phyloP scores from a whole-genome alignment of 768 basidiomycete species.

The Tephrocybe sp. region DNA sequence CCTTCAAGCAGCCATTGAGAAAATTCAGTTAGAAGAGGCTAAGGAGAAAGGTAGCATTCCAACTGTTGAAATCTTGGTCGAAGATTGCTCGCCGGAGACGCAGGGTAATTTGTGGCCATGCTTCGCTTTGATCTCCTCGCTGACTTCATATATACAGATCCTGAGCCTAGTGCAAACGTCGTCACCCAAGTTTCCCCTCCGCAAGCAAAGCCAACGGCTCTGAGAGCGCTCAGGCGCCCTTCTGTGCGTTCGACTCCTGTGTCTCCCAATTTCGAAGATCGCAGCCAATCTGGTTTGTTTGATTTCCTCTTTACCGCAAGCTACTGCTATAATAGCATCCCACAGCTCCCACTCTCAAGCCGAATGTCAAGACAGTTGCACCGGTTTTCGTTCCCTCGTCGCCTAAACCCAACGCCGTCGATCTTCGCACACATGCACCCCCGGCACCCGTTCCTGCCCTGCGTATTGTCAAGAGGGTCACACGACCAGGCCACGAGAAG shows the following conservation, averaged over 20 bases:
- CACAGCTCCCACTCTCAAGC: not conserved
- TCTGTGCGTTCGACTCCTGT: not conserved
- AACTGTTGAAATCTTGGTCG: no score
- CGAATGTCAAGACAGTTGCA: not conserved
- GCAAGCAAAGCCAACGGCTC: not conserved
- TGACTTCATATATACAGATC: no score
- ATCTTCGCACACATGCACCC: slow-evolving; percentile 10
- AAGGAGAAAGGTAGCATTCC: slow-evolving; percentile 1
- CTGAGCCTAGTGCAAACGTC: no score
- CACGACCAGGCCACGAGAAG: slow-evolving; percentile 18
- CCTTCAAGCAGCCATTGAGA: slow-evolving; percentile 19
- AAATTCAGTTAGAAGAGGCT: slow-evolving; percentile 10
- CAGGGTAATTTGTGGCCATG: no score
- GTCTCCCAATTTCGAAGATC: not conserved
- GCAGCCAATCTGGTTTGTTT: not conserved
- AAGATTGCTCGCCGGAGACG: no score
- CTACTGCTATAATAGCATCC: not conserved
- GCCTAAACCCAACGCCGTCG: slow-evolving; percentile 1
- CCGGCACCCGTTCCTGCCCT: slow-evolving; percentile 43
- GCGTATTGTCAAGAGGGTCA: slow-evolving; percentile 47
- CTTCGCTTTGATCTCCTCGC: no score
- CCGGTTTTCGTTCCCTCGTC: slow-evolving; percentile 16
- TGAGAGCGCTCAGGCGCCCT: not conserved
- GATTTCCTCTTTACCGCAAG: not conserved
- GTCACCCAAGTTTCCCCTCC: not conserved